phyloP scores from a whole-genome alignment of 2,329 filamentous ascomycete species.

The Monosporascus sp. region DNA sequence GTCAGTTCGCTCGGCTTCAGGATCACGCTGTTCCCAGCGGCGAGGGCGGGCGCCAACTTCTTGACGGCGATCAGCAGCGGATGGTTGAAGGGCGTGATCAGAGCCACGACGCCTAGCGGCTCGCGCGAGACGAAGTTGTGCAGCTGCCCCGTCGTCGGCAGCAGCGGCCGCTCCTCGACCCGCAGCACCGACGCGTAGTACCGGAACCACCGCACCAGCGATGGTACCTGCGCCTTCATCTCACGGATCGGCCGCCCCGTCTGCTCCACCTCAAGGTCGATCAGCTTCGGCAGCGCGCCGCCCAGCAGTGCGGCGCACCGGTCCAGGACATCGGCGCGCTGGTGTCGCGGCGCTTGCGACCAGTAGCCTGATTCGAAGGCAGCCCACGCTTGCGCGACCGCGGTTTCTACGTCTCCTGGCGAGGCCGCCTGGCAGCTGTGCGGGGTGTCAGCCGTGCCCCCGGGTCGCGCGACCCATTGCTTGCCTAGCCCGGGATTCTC shows the following conservation, averaged over 20 bases:
- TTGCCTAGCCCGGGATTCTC: neutral
- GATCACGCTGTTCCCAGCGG: slow-evolving; percentile 54
- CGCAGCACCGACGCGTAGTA: slow-evolving; percentile 65
- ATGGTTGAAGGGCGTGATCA: slow-evolving; percentile 56
- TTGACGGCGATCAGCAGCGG: slow-evolving; percentile 53
- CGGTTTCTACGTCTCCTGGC: slow-evolving; percentile 34
- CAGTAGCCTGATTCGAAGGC: slow-evolving; percentile 48
- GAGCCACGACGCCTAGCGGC: slow-evolving; percentile 52
- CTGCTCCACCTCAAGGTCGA: slow-evolving; percentile 59
- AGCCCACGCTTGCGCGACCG: slow-evolving; percentile 36
- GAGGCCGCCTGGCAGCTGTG: slow-evolving; percentile 44
- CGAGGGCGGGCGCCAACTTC: slow-evolving; percentile 57
- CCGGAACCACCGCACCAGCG: slow-evolving; percentile 63
- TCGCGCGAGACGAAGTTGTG: slow-evolving; percentile 51
- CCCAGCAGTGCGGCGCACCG: slow-evolving; percentile 51
- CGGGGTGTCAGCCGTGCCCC: neutral
- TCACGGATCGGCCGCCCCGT: slow-evolving; percentile 65
- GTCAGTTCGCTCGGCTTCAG: slow-evolving; percentile 60
- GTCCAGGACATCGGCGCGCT: slow-evolving; percentile 58
- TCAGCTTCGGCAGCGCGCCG: slow-evolving; percentile 47
- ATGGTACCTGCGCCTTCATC: slow-evolving; percentile 64
- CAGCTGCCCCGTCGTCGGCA: slow-evolving; percentile 58
- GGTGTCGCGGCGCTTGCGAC: slow-evolving; percentile 51
- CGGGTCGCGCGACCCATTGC: neutral
- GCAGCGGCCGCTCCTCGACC: slow-evolving; percentile 60